Evolutionary conservation across 306 rosid genomes (phyloP).

Genomic region (Biancaea sappan): DNA sequence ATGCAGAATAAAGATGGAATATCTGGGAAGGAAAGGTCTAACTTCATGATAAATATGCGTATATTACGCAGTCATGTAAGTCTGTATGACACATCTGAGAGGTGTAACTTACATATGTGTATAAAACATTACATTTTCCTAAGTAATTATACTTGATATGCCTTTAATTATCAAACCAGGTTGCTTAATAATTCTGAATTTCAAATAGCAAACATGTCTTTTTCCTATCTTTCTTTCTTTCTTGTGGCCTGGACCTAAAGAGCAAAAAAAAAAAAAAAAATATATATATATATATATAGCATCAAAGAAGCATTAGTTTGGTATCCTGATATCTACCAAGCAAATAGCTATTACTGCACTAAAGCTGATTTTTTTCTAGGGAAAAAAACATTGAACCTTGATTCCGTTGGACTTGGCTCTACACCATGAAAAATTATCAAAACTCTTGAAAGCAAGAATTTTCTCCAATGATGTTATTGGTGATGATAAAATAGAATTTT

Average conservation of each 20-base stretch:
- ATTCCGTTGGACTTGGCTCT: not conserved
- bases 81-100: not conserved
- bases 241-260: not conserved
- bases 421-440: not conserved
- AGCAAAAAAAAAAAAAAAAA: not conserved
- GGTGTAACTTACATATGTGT: not conserved
- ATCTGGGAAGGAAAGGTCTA: slow-evolving; percentile 4
- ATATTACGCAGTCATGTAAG: not conserved
- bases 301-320: not conserved
- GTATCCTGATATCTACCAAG: not conserved
- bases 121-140: not conserved
- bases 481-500: not conserved
- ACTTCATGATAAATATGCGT: not conserved
- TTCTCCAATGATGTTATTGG: not conserved
- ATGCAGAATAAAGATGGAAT: slow-evolving; percentile 5
- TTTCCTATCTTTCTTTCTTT: not conserved
- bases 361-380: not conserved
- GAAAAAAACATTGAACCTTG: not conserved
- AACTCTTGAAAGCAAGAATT: not conserved
- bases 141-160: not conserved
- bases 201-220: not conserved
- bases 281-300: not conserved
- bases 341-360: not conserved
- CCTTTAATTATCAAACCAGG: not conserved
- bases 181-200: not conserved